Conservation (phyloP, 1,139 yeast genomes). For the Kodamaea sp. region DNA sequence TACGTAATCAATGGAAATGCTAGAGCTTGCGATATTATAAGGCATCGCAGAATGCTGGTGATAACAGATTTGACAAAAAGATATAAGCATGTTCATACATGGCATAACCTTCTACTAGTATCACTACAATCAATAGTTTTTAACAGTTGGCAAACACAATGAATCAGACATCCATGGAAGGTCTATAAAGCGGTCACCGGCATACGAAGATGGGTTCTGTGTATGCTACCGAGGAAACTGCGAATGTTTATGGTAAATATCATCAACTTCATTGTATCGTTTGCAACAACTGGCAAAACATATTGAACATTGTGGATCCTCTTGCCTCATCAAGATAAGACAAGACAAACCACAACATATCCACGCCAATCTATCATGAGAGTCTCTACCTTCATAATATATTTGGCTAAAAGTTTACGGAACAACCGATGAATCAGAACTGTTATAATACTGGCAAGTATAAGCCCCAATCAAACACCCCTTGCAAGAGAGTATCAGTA, state of each 20-base stretch:
- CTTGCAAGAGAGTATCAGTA: slow-evolving; percentile 37
- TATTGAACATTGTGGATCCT: too few relatives aligned
- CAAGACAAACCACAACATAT: slow-evolving; percentile 7
- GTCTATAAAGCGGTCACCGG: slow-evolving; percentile 73
- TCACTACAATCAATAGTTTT: too few relatives aligned
- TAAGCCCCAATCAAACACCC: slow-evolving; percentile 47
- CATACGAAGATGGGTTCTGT: slow-evolving; percentile 79
- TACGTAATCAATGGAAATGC: too few relatives aligned
- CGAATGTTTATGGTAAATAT: slow-evolving; percentile 79
- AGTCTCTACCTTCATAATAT: slow-evolving; percentile 14
- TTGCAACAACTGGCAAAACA: slow-evolving; percentile 6
- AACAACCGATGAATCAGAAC: slow-evolving; percentile 61
- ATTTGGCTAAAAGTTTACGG: too few relatives aligned
- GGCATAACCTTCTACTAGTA: too few relatives aligned
- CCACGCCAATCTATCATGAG: slow-evolving; percentile 5
- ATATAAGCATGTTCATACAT: too few relatives aligned
- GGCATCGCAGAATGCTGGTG: too few relatives aligned
- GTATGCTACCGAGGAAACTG: slow-evolving; percentile 93
- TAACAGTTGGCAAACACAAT: too few relatives aligned
- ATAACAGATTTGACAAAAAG: too few relatives aligned
- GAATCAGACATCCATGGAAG: slow-evolving; percentile 75
- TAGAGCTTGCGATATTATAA: too few relatives aligned
- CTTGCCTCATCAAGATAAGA: too few relatives aligned
- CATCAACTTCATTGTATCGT: slow-evolving; percentile 52
- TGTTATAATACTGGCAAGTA: slow-evolving; percentile 84